Evolutionary conservation across 306 rosid genomes (phyloP).

Genomic region (Cicer cuneatum): DNA sequence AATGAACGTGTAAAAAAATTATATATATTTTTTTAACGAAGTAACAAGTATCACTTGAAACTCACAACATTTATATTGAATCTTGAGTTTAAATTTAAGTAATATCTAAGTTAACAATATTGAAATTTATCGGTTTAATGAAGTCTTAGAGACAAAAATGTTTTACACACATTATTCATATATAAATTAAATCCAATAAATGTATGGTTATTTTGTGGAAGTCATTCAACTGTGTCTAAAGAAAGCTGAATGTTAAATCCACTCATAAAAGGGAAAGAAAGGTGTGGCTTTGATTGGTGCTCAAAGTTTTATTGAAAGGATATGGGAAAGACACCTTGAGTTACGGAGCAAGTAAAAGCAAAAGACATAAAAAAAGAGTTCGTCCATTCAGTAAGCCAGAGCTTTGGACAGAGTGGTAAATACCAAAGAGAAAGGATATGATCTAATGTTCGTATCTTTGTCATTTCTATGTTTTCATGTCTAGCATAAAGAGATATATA

Average conservation of each 20-base stretch:
- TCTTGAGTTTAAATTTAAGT: too few relatives aligned
- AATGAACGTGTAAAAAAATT: too few relatives aligned
- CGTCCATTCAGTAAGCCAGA: slow-evolving; percentile 45
- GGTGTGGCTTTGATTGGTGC: slow-evolving; percentile 63
- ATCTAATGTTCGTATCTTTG: slow-evolving; percentile 38
- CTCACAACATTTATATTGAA: too few relatives aligned
- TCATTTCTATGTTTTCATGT: slow-evolving; percentile 43
- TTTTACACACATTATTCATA: too few relatives aligned
- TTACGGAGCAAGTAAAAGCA: slow-evolving; percentile 56
- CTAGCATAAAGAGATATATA: slow-evolving; percentile 18
- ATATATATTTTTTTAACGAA: too few relatives aligned
- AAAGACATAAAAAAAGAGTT: slow-evolving; percentile 50
- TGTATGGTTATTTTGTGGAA: slow-evolving; percentile 47
- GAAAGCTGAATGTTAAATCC: slow-evolving; percentile 50
- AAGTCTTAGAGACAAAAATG: too few relatives aligned
- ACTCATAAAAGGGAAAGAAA: slow-evolving; percentile 46
- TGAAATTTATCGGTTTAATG: too few relatives aligned
- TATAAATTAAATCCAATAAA: not conserved
- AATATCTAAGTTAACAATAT: too few relatives aligned
- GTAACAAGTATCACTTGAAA: too few relatives aligned
- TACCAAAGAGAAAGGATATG: slow-evolving; percentile 6
- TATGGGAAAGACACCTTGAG: slow-evolving; percentile 61
- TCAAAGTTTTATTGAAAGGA: slow-evolving; percentile 53
- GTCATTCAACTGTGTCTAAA: slow-evolving; percentile 46
- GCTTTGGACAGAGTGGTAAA: slow-evolving; percentile 33